Conservation (phyloP, 106 monocot genomes). For the Platanthera guangdongensis region DNA sequence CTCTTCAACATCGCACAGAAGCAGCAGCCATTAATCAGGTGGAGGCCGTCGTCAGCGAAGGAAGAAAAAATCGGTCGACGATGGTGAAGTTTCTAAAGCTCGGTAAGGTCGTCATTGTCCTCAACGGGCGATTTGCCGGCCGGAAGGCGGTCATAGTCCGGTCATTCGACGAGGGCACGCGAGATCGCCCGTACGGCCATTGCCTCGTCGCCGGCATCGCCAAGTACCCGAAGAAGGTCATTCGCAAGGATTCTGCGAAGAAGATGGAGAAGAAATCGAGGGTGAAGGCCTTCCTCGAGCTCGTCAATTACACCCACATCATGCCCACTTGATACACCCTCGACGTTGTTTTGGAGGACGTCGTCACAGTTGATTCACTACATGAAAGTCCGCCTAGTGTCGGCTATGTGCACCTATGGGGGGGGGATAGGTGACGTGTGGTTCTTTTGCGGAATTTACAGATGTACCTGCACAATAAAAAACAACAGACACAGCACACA, state of each 20-base stretch:
- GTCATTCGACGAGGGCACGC: conserved; percentile 21
- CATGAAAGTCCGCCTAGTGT: no score
- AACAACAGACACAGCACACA: no score
- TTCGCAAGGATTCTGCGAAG: conserved; percentile 24
- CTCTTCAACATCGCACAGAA: conserved; percentile 16
- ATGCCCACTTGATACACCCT: conserved; percentile 26
- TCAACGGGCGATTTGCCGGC: conserved; percentile 19
- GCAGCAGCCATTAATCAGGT: background rate
- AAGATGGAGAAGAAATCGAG: conserved; percentile 24
- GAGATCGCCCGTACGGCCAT: conserved; percentile 20
- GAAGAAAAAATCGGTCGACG: background rate
- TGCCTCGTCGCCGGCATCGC: conserved; percentile 20
- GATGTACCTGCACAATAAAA: no score
- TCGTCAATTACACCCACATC: conserved; percentile 23
- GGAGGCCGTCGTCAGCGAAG: background rate
- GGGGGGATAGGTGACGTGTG: no score
- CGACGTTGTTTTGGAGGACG: conserved; percentile 19
- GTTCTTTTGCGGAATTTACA: no score
- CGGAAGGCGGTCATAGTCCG: conserved; percentile 20
- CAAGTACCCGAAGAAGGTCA: conserved; percentile 25
- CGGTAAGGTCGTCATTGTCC: conserved; percentile 18
- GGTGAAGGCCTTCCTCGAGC: conserved; percentile 25
- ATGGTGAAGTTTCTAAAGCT: conserved; percentile 27
- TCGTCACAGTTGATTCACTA: conserved; percentile 11
- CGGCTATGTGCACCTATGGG: no score